Percentiles rank a stretch among this genome's conserved stretches.
Conservation (phyloP, 2,329 filamentous ascomycete genomes). For the Nakataea oryzae region DNA sequence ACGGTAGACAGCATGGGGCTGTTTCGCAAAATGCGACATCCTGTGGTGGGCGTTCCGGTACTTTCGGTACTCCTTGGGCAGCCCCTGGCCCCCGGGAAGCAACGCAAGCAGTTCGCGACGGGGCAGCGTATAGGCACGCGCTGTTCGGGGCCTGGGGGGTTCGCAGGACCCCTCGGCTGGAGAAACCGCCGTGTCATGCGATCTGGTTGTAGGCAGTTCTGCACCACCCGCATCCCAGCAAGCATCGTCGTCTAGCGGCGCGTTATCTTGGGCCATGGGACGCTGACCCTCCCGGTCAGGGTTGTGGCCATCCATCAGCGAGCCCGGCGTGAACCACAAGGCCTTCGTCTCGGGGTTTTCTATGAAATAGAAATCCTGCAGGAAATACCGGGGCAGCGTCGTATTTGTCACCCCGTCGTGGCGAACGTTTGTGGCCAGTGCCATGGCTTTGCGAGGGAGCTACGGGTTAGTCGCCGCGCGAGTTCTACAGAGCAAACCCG, state of each 20-base stretch:
- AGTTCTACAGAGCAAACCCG: not conserved
- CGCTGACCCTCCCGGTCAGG: not conserved
- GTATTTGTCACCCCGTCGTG: slow-evolving; percentile 37
- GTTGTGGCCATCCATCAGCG: not conserved
- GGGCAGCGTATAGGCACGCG: slow-evolving; percentile 18
- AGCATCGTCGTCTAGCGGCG: slow-evolving; percentile 1
- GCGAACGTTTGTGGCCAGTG: slow-evolving; percentile 51
- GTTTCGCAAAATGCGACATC: not conserved
- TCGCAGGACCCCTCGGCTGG: not conserved
- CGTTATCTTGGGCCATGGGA: not conserved
- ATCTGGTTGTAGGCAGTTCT: not conserved
- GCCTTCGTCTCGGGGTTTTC: slow-evolving; percentile 39
- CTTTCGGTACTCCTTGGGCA: slow-evolving; percentile 6
- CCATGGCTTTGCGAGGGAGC: slow-evolving; percentile 13
- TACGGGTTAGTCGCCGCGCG: slow-evolving; percentile 7
- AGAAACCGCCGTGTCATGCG: too few relatives aligned
- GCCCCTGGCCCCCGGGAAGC: slow-evolving; percentile 5
- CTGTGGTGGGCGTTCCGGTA: slow-evolving; percentile 8
- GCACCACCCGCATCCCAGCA: not conserved
- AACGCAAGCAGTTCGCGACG: slow-evolving; percentile 19
- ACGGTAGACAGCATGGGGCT: slow-evolving; percentile 29
- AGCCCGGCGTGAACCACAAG: slow-evolving; percentile 45
- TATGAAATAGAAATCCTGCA: slow-evolving; percentile 50
- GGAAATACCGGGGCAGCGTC: slow-evolving; percentile 48
- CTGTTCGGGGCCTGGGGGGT: not conserved